phyloP scores from a whole-genome alignment of 768 basidiomycete species.

The Cyathus striatus region DNA sequence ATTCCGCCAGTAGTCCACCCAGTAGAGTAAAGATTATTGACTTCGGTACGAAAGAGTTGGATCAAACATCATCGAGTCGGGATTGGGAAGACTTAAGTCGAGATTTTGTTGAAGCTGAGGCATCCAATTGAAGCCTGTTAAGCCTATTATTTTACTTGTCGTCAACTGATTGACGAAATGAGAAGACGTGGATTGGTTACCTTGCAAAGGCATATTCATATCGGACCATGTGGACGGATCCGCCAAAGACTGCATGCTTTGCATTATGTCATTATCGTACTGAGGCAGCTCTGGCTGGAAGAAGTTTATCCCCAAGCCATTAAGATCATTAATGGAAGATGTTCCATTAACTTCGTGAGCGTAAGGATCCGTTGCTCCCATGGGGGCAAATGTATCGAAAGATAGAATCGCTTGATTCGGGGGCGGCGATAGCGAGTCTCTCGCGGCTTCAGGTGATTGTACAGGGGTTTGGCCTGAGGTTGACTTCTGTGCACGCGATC shows the following conservation, averaged over 20 bases:
- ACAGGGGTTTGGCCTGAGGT: conserved; percentile 4
- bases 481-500: conserved; percentile 8
- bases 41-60: too few relatives aligned
- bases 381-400: conserved; percentile 43
- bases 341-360: conserved; percentile 14
- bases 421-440: conserved; percentile 41
- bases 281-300: conserved; percentile 50
- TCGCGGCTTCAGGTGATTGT: conserved; percentile 21
- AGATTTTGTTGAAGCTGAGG: conserved; percentile 34
- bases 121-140: conserved; percentile 33
- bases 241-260: conserved; percentile 54
- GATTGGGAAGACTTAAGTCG: conserved; percentile 27
- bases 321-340: conserved; percentile 9
- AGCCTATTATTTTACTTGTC: too few relatives aligned
- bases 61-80: too few relatives aligned
- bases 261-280: conserved; percentile 58
- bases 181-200: too few relatives aligned
- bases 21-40: too few relatives aligned
- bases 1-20: too few relatives aligned
- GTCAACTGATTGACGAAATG: too few relatives aligned
- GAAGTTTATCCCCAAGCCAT: conserved; percentile 26
- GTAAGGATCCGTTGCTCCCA: conserved; percentile 38
- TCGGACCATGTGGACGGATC: conserved; percentile 53
- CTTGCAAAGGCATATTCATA: conserved; percentile 46
- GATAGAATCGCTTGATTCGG: conserved; percentile 38